Conservation (phyloP, 441 rosid species). For the Pelargonium myrrhifolium region DNA sequence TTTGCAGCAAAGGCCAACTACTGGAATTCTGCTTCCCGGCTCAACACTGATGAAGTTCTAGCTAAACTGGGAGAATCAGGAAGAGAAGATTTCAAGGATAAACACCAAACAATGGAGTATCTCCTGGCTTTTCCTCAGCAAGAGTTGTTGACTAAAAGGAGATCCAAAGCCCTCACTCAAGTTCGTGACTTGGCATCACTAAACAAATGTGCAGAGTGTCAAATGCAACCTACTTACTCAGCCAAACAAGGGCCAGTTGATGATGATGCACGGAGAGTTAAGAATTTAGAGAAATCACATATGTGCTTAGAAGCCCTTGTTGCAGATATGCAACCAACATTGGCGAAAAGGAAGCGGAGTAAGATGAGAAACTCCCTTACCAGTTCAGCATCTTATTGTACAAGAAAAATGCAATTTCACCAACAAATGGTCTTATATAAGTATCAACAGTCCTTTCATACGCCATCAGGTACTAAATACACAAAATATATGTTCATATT, state of each 20-base stretch:
- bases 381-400: constrained; percentile 24
- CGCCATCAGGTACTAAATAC: constrained; percentile 37
- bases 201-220: constrained; percentile 24
- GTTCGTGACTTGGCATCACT: constrained; percentile 38
- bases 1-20: constrained; percentile 17
- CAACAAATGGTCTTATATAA: constrained; percentile 29
- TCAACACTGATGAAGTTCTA: constrained; percentile 16
- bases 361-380: constrained; percentile 29
- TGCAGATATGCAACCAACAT: constrained; percentile 30
- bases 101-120: constrained; percentile 26
- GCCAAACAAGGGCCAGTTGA: constrained; percentile 21
- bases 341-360: constrained; percentile 46
- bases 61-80: constrained; percentile 24
- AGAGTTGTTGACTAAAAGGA: constrained; percentile 40
- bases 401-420: constrained; percentile 27
- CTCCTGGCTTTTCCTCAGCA: constrained; percentile 22
- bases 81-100: constrained; percentile 20
- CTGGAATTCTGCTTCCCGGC: constrained; percentile 23
- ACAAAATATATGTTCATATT: constrained; percentile 1
- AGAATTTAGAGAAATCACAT: constrained; percentile 21
- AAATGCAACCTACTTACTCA: constrained; percentile 18
- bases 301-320: constrained; percentile 30
- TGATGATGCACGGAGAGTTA: constrained; percentile 21
- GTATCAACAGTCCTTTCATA: constrained; percentile 26
- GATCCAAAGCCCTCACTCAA: constrained; percentile 44